Evolutionary conservation across 139 green algal genomes (phyloP).

Genomic region (Pleodorina starrii): DNA sequence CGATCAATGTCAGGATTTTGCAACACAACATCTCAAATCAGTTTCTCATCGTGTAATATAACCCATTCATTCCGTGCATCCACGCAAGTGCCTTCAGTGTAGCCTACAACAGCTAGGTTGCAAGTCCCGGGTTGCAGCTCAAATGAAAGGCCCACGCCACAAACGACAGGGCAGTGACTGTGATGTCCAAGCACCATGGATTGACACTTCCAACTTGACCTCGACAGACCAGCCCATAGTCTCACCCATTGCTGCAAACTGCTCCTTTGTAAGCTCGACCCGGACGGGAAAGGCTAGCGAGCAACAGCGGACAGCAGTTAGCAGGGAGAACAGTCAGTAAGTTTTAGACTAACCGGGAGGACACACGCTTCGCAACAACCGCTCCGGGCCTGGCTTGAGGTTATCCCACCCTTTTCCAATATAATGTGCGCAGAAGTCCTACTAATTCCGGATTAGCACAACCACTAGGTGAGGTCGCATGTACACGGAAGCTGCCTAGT

Average conservation of each 20-base stretch:
- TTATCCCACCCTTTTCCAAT: neutral
- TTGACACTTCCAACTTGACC: neutral
- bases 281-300: constrained; percentile 17
- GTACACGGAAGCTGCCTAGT: neutral
- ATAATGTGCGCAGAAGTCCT: neutral
- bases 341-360: neutral
- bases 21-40: no score
- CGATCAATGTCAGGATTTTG: no score
- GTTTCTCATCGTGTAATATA: no score
- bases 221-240: constrained; percentile 17
- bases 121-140: no score
- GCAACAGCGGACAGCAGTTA: constrained; percentile 6
- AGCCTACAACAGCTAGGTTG: no score
- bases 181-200: constrained; percentile 25
- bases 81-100: no score
- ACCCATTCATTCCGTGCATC: no score
- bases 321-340: constrained; percentile 20
- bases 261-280: neutral
- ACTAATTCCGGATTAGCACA: neutral
- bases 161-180: constrained; percentile 1
- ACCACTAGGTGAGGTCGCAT: neutral
- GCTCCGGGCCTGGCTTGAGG: no score
- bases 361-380: neutral
- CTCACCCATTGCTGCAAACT: neutral
- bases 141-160: no score